Evolutionary conservation across 1,284 basidiomycete species (phyloP), one percentile per base, ranked within the genome.

Genomic region (Inonotus hispidus): DNA sequence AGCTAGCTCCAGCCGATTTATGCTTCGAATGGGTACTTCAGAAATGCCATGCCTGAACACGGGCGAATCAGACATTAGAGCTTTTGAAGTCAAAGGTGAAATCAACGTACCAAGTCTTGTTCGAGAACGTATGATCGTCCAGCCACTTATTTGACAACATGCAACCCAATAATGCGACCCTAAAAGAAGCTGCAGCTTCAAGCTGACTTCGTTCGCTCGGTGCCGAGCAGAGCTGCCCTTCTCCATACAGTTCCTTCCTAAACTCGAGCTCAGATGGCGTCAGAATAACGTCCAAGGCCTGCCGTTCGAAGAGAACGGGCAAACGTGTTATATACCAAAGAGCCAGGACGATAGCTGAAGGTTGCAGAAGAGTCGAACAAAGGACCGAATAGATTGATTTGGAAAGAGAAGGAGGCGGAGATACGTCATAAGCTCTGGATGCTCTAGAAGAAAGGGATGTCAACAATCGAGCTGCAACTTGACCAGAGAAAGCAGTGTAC

Each of bases 101-200:
- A n/a, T n/a, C 16, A n/a, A 73, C 87, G 64, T 72, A 91, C 92
- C 93, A 95, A 61, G 92, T 94, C 77, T 92, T 93, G 76, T 92
- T 93, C 56, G 91, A 90, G 74, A 93, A 95, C 0, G 93, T 94
- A 69, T 94, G 92, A 69, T 95, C 92, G 69, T 95, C 92, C 65
- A 95, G 71, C 92, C 92, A 94, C 75, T 95, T 95, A 73, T 94
- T 94, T 23, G 92, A 88, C 43, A 94, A 77, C 84, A 93, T 90
- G 65, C 89, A 88, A 35, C 92, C 92, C n/a, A 95, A 77, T 19
- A 92, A 80, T 63, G 93, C 79, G 46, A 92, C 73, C 56, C 87
- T 82, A 71, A 90, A 91, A 11, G 85, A 82, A 1, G 83, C 84
- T 63, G 76, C 62, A 78, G 8, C 76, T 75, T 84, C 81, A 27